A percentile compares a stretch with the other conserved stretches of the same genome.
Evolutionary conservation across 2,329 filamentous ascomycete genomes (phyloP).

Genomic region (Hortaea sp.): DNA sequence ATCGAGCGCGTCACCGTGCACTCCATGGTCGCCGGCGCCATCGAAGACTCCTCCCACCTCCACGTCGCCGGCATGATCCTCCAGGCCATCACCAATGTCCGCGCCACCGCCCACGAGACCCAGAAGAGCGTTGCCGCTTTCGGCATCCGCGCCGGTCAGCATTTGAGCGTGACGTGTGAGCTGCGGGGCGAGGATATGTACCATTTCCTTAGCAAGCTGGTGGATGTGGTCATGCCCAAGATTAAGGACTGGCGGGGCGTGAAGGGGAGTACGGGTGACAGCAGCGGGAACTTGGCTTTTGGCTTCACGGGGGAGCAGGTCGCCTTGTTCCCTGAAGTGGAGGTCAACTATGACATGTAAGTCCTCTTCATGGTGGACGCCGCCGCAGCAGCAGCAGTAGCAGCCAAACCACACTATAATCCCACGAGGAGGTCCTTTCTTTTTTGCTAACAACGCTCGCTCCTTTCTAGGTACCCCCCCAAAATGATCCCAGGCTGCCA

Average conservation of each 20-base stretch:
- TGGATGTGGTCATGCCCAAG: conserved; percentile 82
- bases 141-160: conserved; percentile 60
- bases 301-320: conserved; percentile 69
- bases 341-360: conserved; percentile 85
- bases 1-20: conserved; percentile 74
- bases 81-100: conserved; percentile 74
- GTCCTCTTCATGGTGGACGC: conserved; percentile 26
- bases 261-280: conserved; percentile 69
- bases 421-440: not conserved
- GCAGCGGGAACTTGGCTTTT: conserved; percentile 75
- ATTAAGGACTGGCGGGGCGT: conserved; percentile 94
- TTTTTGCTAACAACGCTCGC: not conserved
- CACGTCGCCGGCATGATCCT: conserved; percentile 76
- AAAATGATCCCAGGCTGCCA: conserved; percentile 79
- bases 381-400: too few relatives aligned
- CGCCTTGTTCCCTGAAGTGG: conserved; percentile 82
- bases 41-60: conserved; percentile 61
- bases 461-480: conserved; percentile 45
- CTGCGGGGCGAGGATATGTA: conserved; percentile 72
- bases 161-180: conserved; percentile 66
- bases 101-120: conserved; percentile 59
- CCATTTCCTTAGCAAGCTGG: conserved; percentile 80
- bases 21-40: conserved; percentile 57
- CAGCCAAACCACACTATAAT: too few relatives aligned
- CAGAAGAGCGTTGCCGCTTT: conserved; percentile 65